Conservation (phyloP, 331 rosid species). For the Phaseolus coccineus region DNA sequence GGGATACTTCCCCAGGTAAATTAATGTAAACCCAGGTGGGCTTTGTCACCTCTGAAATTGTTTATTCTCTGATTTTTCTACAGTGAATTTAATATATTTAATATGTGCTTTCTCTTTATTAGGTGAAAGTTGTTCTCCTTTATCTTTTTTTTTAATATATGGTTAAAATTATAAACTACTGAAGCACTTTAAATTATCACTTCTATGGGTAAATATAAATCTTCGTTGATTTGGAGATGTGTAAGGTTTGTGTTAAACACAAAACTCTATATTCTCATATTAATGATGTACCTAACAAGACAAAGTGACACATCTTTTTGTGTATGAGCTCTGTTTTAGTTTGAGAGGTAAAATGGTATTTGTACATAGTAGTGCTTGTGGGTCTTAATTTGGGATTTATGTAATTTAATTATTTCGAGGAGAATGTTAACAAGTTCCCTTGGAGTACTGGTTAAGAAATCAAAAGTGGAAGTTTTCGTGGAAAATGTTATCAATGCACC, state of each 20-base stretch:
- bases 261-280: neutral
- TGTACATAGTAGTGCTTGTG: neutral
- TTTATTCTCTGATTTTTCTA: neutral
- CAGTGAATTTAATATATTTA: conserved; percentile 4
- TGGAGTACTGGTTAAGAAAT: neutral
- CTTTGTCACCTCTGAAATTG: conserved; percentile 25
- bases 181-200: neutral
- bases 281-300: conserved; percentile 19
- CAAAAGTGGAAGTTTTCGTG: neutral
- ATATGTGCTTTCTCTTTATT: conserved; percentile 2
- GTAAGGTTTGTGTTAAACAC: neutral
- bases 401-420: neutral
- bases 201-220: neutral
- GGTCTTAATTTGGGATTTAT: conserved; percentile 13
- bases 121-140: neutral
- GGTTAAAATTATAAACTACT: neutral
- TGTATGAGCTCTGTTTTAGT: neutral
- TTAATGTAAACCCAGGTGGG: conserved; percentile 1
- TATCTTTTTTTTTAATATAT: neutral
- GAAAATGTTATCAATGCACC: neutral
- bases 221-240: conserved; percentile 13
- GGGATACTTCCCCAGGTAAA: conserved; percentile 94
- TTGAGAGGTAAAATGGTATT: conserved; percentile 1
- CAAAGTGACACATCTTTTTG: neutral
- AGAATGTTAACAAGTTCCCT: neutral